Evolutionary conservation across 192 early-diverging fungal genomes (phyloP).

Genomic region (Neocallimastix lanati): DNA sequence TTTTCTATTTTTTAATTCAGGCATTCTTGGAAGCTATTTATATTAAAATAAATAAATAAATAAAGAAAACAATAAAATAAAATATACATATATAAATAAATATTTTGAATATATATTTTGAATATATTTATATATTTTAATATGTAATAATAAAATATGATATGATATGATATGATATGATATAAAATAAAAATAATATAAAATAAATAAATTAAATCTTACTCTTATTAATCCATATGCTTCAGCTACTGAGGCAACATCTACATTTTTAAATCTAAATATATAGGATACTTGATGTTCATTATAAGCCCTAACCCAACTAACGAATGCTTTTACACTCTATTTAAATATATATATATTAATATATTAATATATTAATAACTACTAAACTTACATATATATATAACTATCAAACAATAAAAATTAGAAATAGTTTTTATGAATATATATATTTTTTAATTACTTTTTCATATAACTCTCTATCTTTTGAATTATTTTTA

Average conservation of each 20-base stretch:
- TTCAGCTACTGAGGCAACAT: constrained; percentile 53
- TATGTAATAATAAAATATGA: not conserved
- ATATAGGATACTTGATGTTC: constrained; percentile 90
- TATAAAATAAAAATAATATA: too few species aligned
- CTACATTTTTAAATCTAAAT: constrained; percentile 69
- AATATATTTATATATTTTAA: not conserved
- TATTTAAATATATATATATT: constrained; percentile 70
- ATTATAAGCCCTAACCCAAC: constrained; percentile 73
- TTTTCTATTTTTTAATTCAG: constrained; percentile 50
- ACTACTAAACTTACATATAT: too few species aligned
- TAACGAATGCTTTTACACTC: constrained; percentile 69
- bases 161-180: not conserved
- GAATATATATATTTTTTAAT: too few species aligned
- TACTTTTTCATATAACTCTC: constrained; percentile 30
- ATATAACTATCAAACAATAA: too few species aligned
- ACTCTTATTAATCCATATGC: constrained; percentile 57
- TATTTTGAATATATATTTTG: too few species aligned
- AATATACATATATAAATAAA: too few species aligned
- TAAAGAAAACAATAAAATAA: too few species aligned
- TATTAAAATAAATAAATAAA: not conserved
- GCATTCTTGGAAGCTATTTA: constrained; percentile 69
- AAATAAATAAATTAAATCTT: too few species aligned
- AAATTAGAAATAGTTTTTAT: too few species aligned
- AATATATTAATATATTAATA: too few species aligned
- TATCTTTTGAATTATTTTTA: constrained; percentile 21